These are phyloP conservation scores for Suhomyces coccinellae DNA, from an alignment of 1,139 yeast genomes.

Conservation along the genomic window DNA sequence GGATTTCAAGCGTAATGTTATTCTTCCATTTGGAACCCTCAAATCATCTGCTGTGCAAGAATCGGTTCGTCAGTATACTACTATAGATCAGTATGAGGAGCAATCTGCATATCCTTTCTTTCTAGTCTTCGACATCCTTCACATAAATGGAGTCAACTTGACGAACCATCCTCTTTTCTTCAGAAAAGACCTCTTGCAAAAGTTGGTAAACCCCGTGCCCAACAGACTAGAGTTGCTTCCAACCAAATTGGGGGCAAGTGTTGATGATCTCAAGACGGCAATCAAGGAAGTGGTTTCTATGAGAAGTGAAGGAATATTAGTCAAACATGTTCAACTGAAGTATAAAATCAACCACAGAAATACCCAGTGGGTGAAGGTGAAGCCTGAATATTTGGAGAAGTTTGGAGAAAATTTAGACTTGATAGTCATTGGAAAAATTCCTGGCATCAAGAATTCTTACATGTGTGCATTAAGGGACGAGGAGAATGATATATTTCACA, in stretches of 20 bases:
- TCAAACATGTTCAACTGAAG: slow-evolving; percentile 61
- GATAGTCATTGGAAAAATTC: slow-evolving; percentile 73
- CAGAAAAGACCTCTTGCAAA: slow-evolving; percentile 53
- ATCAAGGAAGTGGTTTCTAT: slow-evolving; percentile 59
- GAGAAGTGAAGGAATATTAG: slow-evolving; percentile 79
- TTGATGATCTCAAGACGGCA: slow-evolving; percentile 54
- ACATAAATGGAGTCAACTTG: slow-evolving; percentile 63
- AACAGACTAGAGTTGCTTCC: slow-evolving; percentile 59
- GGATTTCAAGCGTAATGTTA: slow-evolving; percentile 59
- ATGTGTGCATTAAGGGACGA: slow-evolving; percentile 64
- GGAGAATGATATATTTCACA: slow-evolving; percentile 33
- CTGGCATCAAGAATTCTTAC: slow-evolving; percentile 72
- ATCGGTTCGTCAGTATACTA: slow-evolving; percentile 43
- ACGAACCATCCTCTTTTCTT: slow-evolving; percentile 54
- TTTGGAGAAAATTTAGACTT: slow-evolving; percentile 87
- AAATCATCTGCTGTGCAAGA: slow-evolving; percentile 67
- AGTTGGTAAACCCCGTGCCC: slow-evolving; percentile 49
- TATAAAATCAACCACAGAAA: slow-evolving; percentile 64
- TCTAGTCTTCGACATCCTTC: slow-evolving; percentile 71
- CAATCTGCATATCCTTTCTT: slow-evolving; percentile 58
- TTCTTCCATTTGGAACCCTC: slow-evolving; percentile 79
- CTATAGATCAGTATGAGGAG: slow-evolving; percentile 38
- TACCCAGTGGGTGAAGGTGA: slow-evolving; percentile 77
- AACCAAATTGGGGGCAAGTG: slow-evolving; percentile 42
- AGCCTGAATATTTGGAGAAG: slow-evolving; percentile 85